These are phyloP conservation scores for Colletotrichum sp. DNA, from an alignment of 2,329 filamentous ascomycete species.

Conservation along the genomic window DNA sequence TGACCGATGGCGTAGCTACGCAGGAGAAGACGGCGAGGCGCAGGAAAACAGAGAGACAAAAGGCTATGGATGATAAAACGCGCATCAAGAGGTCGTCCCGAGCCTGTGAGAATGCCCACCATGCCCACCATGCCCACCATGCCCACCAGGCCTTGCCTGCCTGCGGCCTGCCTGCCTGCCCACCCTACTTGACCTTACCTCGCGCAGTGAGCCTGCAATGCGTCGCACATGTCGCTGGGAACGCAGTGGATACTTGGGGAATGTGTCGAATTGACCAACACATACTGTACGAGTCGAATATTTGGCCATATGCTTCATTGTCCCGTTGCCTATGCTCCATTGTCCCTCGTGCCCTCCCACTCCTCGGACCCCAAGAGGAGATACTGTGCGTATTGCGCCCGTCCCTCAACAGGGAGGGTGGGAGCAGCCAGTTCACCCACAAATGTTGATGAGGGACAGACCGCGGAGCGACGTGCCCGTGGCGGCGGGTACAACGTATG, in stretches of 20 bases:
- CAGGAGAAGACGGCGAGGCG: background rate
- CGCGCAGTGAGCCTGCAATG: background rate
- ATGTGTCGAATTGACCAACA: background rate
- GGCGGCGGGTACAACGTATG: background rate
- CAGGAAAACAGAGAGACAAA: background rate
- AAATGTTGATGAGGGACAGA: background rate
- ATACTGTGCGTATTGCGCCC: background rate
- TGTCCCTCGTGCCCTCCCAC: background rate
- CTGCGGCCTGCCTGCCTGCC: background rate
- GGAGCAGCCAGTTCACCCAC: background rate
- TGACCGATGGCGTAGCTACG: conserved; percentile 12
- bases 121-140: background rate
- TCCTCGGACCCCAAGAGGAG: background rate
- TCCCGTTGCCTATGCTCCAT: background rate
- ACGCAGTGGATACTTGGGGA: background rate
- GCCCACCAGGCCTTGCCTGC: too few species aligned
- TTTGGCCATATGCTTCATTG: background rate
- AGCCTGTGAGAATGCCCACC: background rate
- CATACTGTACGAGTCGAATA: background rate
- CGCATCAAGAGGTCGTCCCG: background rate
- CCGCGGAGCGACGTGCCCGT: background rate
- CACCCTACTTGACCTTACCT: background rate
- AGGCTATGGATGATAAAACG: background rate
- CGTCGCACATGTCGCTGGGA: background rate
- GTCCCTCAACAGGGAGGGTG: background rate